These are phyloP conservation scores for Zea luxurians DNA, from an alignment of 176 grass and related monocot genomes.

Conservation along the genomic window DNA sequence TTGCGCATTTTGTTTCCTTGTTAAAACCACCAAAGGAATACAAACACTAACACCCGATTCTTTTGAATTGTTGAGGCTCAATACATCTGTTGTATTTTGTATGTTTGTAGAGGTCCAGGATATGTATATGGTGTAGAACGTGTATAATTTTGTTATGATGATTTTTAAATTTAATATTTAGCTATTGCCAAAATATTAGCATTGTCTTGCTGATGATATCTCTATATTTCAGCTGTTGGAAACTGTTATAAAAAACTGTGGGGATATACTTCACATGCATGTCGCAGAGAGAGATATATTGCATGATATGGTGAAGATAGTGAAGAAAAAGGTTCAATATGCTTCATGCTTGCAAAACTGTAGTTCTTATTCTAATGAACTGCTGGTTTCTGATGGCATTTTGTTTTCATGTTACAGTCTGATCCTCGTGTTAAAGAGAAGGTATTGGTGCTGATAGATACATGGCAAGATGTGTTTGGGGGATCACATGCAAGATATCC, in stretches of 20 bases:
- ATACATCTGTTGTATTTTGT: conserved; percentile 10
- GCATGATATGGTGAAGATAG: conserved; percentile 99
- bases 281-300: conserved; percentile 92
- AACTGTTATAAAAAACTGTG: conserved; percentile 90
- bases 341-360: conserved; percentile 32
- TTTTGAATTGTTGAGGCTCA: not conserved
- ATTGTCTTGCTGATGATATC: conserved; percentile 24
- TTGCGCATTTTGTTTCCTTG: conserved; percentile 22
- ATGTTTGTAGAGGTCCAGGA: conserved; percentile 28
- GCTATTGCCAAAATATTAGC: conserved; percentile 64
- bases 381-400: conserved; percentile 28
- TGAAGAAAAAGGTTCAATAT: conserved; percentile 85
- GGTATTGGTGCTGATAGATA: conserved; percentile 84
- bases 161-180: conserved; percentile 30
- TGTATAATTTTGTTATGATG: conserved; percentile 23
- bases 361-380: conserved; percentile 18
- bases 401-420: conserved; percentile 53
- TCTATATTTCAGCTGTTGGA: conserved; percentile 77
- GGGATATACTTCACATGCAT: conserved; percentile 99
- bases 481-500: conserved; percentile 94
- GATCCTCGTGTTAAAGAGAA: conserved; percentile 95
- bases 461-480: conserved; percentile 97
- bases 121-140: not conserved
- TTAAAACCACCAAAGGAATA: not conserved
- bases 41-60: not conserved